Conservation (phyloP, 371 early-diverging fungal species). For the Saksenaea oblongispora region DNA sequence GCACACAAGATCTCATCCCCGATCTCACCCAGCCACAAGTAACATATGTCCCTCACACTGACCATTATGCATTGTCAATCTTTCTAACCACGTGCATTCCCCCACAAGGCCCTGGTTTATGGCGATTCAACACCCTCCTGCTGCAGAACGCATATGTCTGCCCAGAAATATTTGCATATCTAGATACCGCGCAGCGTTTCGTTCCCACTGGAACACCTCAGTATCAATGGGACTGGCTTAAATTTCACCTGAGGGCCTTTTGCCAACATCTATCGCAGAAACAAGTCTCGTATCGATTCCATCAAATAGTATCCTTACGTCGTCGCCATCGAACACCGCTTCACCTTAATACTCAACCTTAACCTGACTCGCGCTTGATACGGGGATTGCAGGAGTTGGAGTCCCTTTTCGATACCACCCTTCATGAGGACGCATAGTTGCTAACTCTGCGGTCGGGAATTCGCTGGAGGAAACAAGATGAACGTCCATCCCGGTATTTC, state of each 20-base stretch:
- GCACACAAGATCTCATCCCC: too few relatives aligned
- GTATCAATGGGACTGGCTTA: background rate
- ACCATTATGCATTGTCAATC: constrained; percentile 2
- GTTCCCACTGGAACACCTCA: background rate
- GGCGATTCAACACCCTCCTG: constrained; percentile 2
- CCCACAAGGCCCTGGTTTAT: background rate
- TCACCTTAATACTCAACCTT: background rate
- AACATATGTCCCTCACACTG: constrained; percentile 1
- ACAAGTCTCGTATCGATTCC: background rate
- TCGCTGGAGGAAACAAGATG: background rate
- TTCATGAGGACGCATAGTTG: background rate
- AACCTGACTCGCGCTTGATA: background rate
- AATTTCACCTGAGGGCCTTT: constrained; percentile 1
- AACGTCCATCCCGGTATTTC: background rate
- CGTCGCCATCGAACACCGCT: background rate
- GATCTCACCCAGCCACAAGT: too few relatives aligned
- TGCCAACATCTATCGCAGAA: background rate
- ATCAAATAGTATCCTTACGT: background rate
- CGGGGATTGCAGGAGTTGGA: background rate
- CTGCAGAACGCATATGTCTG: background rate
- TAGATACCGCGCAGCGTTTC: background rate
- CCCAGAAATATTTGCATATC: background rate
- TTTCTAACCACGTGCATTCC: background rate
- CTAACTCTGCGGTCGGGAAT: background rate
- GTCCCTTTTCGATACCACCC: background rate